Evolutionary conservation across 1,139 yeast genomes (phyloP).

Genomic region (Kodamaea suecica): DNA sequence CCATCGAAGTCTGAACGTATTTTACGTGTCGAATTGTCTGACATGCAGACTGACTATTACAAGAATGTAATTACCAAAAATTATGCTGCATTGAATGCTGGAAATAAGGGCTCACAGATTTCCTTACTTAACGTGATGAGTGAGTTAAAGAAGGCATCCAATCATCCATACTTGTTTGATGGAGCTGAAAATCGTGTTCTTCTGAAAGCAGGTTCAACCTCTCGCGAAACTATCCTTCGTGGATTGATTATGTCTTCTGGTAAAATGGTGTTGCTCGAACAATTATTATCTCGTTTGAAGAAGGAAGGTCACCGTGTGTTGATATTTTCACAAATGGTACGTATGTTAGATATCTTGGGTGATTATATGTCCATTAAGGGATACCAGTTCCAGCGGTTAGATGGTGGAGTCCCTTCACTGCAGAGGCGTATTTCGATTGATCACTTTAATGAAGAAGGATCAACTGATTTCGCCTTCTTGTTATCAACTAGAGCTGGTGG

Average conservation of each 20-base stretch:
- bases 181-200: conserved; percentile 87
- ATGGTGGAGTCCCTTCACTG: conserved; percentile 94
- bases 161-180: conserved; percentile 93
- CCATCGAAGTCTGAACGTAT: conserved; percentile 96
- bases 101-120: conserved; percentile 71
- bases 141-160: conserved; percentile 93
- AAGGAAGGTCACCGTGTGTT: conserved; percentile 96
- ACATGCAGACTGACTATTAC: conserved; percentile 91
- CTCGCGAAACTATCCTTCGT: conserved; percentile 77
- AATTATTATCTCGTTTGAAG: conserved; percentile 73
- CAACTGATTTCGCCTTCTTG: conserved; percentile 87
- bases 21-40: conserved; percentile 90
- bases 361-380: conserved; percentile 91
- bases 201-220: conserved; percentile 52
- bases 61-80: conserved; percentile 89
- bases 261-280: conserved; percentile 93
- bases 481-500: conserved; percentile 98
- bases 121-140: conserved; percentile 89
- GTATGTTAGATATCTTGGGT: conserved; percentile 92
- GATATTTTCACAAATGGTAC: conserved; percentile 95
- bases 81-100: conserved; percentile 86
- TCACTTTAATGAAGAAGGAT: conserved; percentile 92
- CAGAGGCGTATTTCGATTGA: conserved; percentile 94
- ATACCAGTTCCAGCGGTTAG: conserved; percentile 86
- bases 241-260: conserved; percentile 98